Conservation (phyloP, 495 filamentous ascomycete genomes). For the Penicillium chermesinum region DNA sequence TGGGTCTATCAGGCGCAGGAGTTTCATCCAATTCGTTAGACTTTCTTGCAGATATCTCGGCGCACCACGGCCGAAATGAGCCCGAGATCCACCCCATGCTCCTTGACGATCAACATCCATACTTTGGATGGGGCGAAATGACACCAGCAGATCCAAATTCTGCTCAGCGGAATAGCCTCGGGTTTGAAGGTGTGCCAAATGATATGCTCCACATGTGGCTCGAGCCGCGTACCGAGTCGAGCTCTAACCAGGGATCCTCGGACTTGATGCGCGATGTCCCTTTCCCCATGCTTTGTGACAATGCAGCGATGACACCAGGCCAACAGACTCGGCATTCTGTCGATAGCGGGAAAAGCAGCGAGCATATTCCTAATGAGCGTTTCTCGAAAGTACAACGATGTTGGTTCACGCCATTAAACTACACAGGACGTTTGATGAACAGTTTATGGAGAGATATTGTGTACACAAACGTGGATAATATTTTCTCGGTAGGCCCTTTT, state of each 20-base stretch:
- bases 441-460: constrained; percentile 44
- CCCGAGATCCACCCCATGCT: constrained; percentile 32
- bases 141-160: constrained; percentile 21
- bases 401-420: constrained; percentile 43
- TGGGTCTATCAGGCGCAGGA: constrained; percentile 19
- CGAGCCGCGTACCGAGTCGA: constrained; percentile 33
- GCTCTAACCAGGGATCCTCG: constrained; percentile 32
- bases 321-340: constrained; percentile 21
- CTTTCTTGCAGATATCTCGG: constrained; percentile 38
- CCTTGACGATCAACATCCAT: constrained; percentile 30
- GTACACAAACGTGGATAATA: constrained; percentile 38
- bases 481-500: constrained; percentile 35
- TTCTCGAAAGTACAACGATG: constrained; percentile 47
- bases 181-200: constrained; percentile 27
- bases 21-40: constrained; percentile 32
- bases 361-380: constrained; percentile 42
- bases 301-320: constrained; percentile 18
- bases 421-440: constrained; percentile 44
- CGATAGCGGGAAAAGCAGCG: constrained; percentile 29
- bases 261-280: constrained; percentile 30
- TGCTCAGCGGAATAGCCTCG: constrained; percentile 18
- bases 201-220: constrained; percentile 40
- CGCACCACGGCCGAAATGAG: constrained; percentile 33
- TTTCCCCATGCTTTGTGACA: constrained; percentile 29
- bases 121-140: constrained; percentile 35